phyloP scores from a whole-genome alignment of 805 yeast genomes.

The Starmera pachycereana region DNA sequence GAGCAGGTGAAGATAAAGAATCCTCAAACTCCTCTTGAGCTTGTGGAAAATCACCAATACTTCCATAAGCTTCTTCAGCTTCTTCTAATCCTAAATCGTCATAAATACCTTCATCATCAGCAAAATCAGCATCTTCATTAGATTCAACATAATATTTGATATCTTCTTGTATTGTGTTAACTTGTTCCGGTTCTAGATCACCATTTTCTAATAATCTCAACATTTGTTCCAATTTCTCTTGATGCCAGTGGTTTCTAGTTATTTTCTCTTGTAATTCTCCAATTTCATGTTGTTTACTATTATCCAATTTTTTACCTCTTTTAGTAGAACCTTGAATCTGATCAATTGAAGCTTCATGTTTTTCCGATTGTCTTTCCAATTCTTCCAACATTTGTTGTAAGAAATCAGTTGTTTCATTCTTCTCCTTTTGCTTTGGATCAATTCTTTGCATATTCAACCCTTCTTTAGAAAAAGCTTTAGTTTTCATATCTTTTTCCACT shows the following conservation, averaged over 20 bases:
- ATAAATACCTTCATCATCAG: conserved; percentile 88
- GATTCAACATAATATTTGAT: conserved; percentile 89
- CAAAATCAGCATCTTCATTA: conserved; percentile 85
- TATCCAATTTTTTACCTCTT: conserved; percentile 49
- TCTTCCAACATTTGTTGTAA: conserved; percentile 67
- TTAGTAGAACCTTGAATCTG: conserved; percentile 38
- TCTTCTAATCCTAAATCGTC: conserved; percentile 73
- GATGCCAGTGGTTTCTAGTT: conserved; percentile 74
- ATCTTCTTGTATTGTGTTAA: conserved; percentile 76
- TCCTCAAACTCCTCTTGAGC: conserved; percentile 5
- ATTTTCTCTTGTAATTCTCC: conserved; percentile 52
- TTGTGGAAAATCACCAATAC: conserved; percentile 29
- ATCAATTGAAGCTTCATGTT: conserved; percentile 63
- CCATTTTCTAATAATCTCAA: conserved; percentile 72
- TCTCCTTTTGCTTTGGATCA: conserved; percentile 76
- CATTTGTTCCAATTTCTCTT: conserved; percentile 65
- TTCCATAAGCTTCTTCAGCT: conserved; percentile 41
- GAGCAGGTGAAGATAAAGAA: conserved; percentile 20
- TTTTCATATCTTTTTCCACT: conserved; percentile 85
- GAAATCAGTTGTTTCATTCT: conserved; percentile 61
- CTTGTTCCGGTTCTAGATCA: conserved; percentile 64
- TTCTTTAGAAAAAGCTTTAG: conserved; percentile 89
- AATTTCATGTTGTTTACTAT: conserved; percentile 43
- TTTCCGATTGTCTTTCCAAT: conserved; percentile 70
- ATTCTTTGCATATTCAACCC: conserved; percentile 67